phyloP scores from a whole-genome alignment of 805 yeast genomes.

The Lipomyces yamadae region DNA sequence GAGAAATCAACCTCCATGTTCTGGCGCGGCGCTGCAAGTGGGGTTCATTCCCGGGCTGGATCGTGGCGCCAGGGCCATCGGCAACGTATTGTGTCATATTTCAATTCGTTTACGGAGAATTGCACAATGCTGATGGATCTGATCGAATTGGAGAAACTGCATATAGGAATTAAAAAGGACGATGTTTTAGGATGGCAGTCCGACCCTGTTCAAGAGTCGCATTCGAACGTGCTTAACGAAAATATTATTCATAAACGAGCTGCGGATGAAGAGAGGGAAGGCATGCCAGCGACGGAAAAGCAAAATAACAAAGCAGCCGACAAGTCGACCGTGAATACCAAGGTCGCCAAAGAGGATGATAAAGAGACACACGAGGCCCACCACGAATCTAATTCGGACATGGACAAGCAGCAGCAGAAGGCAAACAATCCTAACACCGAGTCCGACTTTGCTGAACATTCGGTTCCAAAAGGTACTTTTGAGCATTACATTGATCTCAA shows the following conservation, averaged over 20 bases:
- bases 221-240: neutral
- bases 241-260: neutral
- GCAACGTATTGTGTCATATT: constrained; percentile 34
- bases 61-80: constrained; percentile 38
- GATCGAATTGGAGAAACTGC: constrained; percentile 15
- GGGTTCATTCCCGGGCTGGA: constrained; percentile 34
- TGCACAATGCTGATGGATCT: constrained; percentile 33
- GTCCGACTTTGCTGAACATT: constrained; percentile 25
- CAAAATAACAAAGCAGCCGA: neutral
- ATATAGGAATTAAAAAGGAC: neutral
- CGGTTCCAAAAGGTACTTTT: constrained; percentile 17
- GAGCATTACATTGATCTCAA: constrained; percentile 14
- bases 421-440: constrained; percentile 11
- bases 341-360: neutral
- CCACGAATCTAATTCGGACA: constrained; percentile 19
- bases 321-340: neutral
- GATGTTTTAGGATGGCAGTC: neutral
- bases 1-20: constrained; percentile 28
- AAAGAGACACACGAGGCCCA: constrained; percentile 10
- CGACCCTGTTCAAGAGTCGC: neutral
- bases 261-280: neutral
- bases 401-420: constrained; percentile 20
- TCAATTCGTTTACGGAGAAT: constrained; percentile 24
- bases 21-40: constrained; percentile 40
- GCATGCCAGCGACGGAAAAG: neutral